Base-by-base conservation (phyloP, 1,284 basidiomycete species). In the Macrocystidia cucumis region DNA sequence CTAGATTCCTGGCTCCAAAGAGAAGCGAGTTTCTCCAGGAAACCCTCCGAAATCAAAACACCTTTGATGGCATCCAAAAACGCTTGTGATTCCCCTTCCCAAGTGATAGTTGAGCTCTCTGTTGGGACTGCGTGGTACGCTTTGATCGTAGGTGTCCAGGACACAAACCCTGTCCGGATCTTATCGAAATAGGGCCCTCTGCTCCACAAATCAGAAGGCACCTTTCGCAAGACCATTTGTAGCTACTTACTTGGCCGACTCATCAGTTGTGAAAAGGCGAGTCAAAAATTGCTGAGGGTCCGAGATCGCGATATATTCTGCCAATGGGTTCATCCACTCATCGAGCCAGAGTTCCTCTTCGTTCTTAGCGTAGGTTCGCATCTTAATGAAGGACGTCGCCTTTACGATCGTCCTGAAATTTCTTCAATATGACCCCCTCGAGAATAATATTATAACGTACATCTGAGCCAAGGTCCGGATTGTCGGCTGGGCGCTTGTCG, bases 161-260 rank as follows among this genome's bases (percentile, higher is more conserved):
- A 67, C 34, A 98, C 61, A 71, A 95, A 97, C 1, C 93, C 95
- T 1, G 84, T 87, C 31, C 69, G 62, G 14, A 84, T 63, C 54
- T 91, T 89, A 63, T 98, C 95, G 6, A 86, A 61, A 45, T 80
- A 81, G 31, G 66, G 47, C 28, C 18, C 18, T 27, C 32, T 12
- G 11, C 5, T 21, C 20, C n/a, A 33, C 32, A n/a, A 19, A 18
- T 40, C 12, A 40, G 22, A 12, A 19, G 3, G 31, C 29, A n/a
- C n/a, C 28, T 21, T n/a, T 16, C 34, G 6, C 17, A 30, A 29
- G 23, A 9, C 34, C 6, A 23, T 30, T 18, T 9, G 12, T 14
- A 46, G 55, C 46, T 47, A 58, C 60, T 41, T 46, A 30, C 41
- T 51, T 36, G 40, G 45, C 37, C 22, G 57, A 59, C n/a, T 53